Conservation (phyloP, 345 rosid genomes). For the Syzygium grande region DNA sequence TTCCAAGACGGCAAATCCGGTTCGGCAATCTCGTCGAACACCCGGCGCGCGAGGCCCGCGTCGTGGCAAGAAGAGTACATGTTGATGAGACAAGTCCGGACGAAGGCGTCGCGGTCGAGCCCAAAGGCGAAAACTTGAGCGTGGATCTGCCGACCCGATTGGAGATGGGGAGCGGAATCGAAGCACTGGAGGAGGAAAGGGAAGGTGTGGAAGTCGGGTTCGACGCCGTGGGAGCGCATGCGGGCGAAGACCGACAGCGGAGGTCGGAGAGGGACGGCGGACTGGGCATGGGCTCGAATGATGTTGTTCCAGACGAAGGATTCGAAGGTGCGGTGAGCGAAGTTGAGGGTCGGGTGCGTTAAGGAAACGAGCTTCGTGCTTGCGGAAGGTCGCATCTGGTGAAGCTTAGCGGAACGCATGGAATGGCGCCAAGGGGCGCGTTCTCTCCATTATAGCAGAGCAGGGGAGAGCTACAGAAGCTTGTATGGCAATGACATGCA, state of each 20-base stretch:
- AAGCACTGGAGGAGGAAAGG: slow-evolving; percentile 39
- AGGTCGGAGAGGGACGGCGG: slow-evolving; percentile 5
- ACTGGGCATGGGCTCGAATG: slow-evolving; percentile 21
- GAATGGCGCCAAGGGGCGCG: neutral
- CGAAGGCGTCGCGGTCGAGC: slow-evolving; percentile 17
- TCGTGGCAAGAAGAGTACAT: slow-evolving; percentile 36
- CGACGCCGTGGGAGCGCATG: slow-evolving; percentile 41
- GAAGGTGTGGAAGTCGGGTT: slow-evolving; percentile 38
- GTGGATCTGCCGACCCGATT: slow-evolving; percentile 11
- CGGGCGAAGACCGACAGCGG: slow-evolving; percentile 28
- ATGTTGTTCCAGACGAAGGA: slow-evolving; percentile 42
- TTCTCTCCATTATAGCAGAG: neutral
- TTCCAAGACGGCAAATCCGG: slow-evolving; percentile 51
- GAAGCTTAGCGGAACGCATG: neutral
- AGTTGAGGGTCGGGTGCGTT: slow-evolving; percentile 28
- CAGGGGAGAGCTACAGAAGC: neutral
- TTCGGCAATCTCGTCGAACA: slow-evolving; percentile 25
- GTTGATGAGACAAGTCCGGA: slow-evolving; percentile 27
- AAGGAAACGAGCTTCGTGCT: slow-evolving; percentile 7
- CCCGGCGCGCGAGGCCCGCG: slow-evolving; percentile 17
- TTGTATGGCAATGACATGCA: neutral
- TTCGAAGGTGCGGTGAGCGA: slow-evolving; percentile 26
- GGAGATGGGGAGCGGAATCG: slow-evolving; percentile 9
- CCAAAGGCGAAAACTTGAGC: slow-evolving; percentile 13
- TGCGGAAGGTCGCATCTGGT: neutral